Conservation (phyloP, 306 rosid genomes). For the Hippophae gyantsensis region DNA sequence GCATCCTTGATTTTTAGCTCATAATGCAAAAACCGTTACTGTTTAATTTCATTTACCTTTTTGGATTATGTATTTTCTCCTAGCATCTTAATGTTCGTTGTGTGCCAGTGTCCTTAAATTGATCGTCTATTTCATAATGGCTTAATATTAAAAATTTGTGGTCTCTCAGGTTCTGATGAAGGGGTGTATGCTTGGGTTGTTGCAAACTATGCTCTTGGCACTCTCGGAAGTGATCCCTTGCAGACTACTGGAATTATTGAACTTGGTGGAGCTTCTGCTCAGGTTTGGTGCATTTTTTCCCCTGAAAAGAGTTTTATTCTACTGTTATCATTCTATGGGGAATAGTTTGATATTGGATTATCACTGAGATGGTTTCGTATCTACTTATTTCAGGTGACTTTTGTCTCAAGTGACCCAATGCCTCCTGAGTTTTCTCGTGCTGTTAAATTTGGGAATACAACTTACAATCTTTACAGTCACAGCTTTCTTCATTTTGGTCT, state of each 20-base stretch:
- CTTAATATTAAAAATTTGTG: slow-evolving; percentile 15
- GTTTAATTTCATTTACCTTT: neutral
- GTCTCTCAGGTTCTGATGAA: slow-evolving; percentile 73
- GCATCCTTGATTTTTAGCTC: neutral
- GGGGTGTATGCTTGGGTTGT: slow-evolving; percentile 89
- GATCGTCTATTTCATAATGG: neutral
- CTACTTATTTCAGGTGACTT: slow-evolving; percentile 64
- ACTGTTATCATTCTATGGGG: slow-evolving; percentile 2
- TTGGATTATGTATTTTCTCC: neutral
- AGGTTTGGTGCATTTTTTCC: slow-evolving; percentile 38
- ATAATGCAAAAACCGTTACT: neutral
- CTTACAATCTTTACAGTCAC: slow-evolving; percentile 85
- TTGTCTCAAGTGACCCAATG: slow-evolving; percentile 63
- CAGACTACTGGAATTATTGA: slow-evolving; percentile 79
- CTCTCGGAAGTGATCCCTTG: slow-evolving; percentile 74
- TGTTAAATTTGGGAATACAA: slow-evolving; percentile 54
- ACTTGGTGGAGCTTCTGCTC: slow-evolving; percentile 93
- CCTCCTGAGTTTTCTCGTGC: slow-evolving; percentile 52
- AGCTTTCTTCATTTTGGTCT: slow-evolving; percentile 94
- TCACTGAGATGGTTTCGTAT: slow-evolving; percentile 6
- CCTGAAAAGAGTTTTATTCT: slow-evolving; percentile 2
- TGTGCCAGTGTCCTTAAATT: neutral
- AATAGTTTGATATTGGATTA: slow-evolving; percentile 8
- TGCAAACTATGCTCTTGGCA: slow-evolving; percentile 85
- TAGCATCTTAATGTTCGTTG: neutral